Conservation (phyloP, 352 stramenopile species). For the Phytophthora fragariaefolia region DNA sequence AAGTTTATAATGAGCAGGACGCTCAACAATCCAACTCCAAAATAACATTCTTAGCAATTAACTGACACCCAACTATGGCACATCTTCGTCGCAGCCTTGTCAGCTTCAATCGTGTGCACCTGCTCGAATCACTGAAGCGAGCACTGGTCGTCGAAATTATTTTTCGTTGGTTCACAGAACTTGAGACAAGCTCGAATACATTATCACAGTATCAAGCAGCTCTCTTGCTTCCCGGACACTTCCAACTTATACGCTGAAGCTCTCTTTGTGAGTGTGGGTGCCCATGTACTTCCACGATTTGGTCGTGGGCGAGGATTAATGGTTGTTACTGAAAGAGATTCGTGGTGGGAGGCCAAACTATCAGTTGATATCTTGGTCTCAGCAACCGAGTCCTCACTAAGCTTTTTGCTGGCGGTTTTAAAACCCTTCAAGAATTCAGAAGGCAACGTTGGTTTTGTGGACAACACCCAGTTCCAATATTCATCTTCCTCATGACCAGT, state of each 20-base stretch:
- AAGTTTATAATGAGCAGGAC: too few relatives aligned
- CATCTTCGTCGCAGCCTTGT: too few relatives aligned
- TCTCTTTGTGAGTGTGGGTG: background rate
- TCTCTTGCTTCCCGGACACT: slow-evolving; percentile 1
- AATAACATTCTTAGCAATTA: too few relatives aligned
- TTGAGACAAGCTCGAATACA: too few relatives aligned
- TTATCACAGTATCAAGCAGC: slow-evolving; percentile 19
- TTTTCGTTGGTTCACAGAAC: too few relatives aligned
- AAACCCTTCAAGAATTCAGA: slow-evolving; percentile 60
- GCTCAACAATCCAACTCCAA: too few relatives aligned
- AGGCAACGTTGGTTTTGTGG: slow-evolving; percentile 49
- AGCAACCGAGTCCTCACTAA: background rate
- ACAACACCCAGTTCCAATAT: slow-evolving; percentile 66
- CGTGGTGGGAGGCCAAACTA: background rate
- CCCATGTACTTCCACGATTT: slow-evolving; percentile 14
- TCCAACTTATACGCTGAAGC: background rate
- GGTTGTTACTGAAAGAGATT: background rate
- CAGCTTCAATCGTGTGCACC: too few relatives aligned
- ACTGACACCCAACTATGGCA: too few relatives aligned
- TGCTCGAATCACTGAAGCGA: too few relatives aligned
- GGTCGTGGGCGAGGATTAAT: background rate
- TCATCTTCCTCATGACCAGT: slow-evolving; percentile 51
- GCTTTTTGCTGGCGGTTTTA: slow-evolving; percentile 33
- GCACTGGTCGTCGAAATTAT: too few relatives aligned
- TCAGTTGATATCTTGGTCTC: background rate